phyloP scores from a whole-genome alignment of 1,284 basidiomycete genomes.

The Microstroma glucosiphilum region DNA sequence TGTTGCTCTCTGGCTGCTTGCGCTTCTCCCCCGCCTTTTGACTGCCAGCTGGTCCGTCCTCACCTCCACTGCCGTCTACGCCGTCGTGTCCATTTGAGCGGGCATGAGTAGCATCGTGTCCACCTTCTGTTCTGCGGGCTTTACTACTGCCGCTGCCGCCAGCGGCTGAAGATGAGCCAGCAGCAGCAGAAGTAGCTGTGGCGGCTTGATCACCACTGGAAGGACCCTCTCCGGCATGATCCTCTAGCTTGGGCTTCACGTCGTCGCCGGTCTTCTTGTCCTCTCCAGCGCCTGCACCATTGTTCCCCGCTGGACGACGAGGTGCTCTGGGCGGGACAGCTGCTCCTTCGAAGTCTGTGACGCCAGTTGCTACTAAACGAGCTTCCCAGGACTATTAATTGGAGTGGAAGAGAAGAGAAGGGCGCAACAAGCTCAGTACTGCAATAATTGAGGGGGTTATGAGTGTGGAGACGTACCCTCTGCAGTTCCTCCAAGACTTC shows the following conservation, averaged over 20 bases:
- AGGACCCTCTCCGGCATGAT: neutral
- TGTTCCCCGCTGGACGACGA: slow-evolving; percentile 6
- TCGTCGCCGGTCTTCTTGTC: slow-evolving; percentile 21
- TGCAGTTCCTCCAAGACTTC: slow-evolving; percentile 82
- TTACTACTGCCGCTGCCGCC: slow-evolving; percentile 13
- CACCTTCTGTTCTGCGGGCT: slow-evolving; percentile 6
- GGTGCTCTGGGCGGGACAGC: slow-evolving; percentile 52
- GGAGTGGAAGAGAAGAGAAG: slow-evolving; percentile 9
- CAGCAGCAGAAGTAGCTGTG: neutral
- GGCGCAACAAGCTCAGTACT: slow-evolving; percentile 8
- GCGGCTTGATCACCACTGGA: slow-evolving; percentile 3
- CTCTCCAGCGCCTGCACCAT: slow-evolving; percentile 5
- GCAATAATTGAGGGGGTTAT: neutral
- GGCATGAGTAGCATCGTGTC: neutral
- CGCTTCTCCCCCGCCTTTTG: slow-evolving; percentile 29
- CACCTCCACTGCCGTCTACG: slow-evolving; percentile 9
- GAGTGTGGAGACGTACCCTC: slow-evolving; percentile 62
- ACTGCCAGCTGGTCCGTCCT: slow-evolving; percentile 18
- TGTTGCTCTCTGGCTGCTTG: slow-evolving; percentile 52
- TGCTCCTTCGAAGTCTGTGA: slow-evolving; percentile 79
- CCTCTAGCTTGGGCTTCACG: neutral
- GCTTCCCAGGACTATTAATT: slow-evolving; percentile 77
- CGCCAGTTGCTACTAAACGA: slow-evolving; percentile 82
- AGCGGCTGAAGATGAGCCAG: neutral
- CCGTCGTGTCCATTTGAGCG: slow-evolving; percentile 6